phyloP scores from a whole-genome alignment of 1,139 yeast species.

The Suhomyces coccinellae region DNA sequence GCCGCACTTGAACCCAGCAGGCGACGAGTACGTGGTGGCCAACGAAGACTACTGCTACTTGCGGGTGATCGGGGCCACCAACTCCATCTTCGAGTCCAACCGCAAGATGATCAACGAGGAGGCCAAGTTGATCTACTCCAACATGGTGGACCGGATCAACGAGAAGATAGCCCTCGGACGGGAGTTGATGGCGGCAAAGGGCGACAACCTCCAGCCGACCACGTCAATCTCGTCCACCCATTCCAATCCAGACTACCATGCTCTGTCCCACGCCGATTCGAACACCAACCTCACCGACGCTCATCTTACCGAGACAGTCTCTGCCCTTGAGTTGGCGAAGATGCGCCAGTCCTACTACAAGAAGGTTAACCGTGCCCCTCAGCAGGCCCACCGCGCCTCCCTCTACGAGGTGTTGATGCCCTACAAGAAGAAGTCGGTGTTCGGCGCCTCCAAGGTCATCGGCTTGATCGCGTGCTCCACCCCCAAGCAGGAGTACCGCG shows the following conservation, averaged over 20 bases:
- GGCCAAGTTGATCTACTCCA: conserved; percentile 30
- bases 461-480: conserved; percentile 38
- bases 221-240: not conserved
- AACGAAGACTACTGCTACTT: conserved; percentile 34
- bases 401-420: conserved; percentile 36
- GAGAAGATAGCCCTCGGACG: conserved; percentile 29
- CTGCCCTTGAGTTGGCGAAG: conserved; percentile 29
- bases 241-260: not conserved
- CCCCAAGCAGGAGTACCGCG: conserved; percentile 30
- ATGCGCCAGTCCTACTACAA: conserved; percentile 34
- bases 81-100: conserved; percentile 30
- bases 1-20: conserved; percentile 17
- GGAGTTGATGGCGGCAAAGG: conserved; percentile 16
- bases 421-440: conserved; percentile 32
- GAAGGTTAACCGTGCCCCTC: conserved; percentile 15
- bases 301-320: conserved; percentile 20
- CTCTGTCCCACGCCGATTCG: not conserved
- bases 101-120: conserved; percentile 35
- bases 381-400: conserved; percentile 8
- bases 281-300: conserved; percentile 6
- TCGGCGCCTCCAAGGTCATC: conserved; percentile 33
- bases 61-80: conserved; percentile 28
- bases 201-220: not conserved
- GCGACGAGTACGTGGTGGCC: conserved; percentile 41
- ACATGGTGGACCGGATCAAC: conserved; percentile 29